These are phyloP conservation scores for Trichophyton equinum DNA, from an alignment of 2,329 filamentous ascomycete genomes.

Conservation along the genomic window DNA sequence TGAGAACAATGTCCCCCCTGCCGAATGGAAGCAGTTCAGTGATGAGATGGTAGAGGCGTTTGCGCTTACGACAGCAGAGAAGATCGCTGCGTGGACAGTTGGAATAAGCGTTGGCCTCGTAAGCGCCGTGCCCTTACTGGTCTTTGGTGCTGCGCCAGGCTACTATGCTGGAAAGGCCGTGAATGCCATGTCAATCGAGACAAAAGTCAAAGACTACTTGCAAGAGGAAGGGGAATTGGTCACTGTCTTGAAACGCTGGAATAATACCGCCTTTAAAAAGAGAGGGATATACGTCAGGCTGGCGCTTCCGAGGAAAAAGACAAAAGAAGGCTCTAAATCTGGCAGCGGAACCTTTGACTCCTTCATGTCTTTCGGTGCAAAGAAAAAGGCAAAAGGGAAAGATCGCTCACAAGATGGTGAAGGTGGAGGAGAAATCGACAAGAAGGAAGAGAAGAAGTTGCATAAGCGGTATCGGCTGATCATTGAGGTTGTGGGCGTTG, in stretches of 20 bases:
- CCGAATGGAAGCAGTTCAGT: conserved; percentile 11
- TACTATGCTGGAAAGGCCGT: conserved; percentile 12
- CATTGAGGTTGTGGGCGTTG: conserved; percentile 6
- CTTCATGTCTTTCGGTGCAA: background rate
- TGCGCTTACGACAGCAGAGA: conserved; percentile 7
- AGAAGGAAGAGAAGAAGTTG: conserved; percentile 9
- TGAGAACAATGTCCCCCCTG: conserved; percentile 6
- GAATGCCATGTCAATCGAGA: conserved; percentile 7
- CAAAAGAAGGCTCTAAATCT: background rate
- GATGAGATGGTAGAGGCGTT: conserved; percentile 7
- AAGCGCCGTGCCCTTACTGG: conserved; percentile 1
- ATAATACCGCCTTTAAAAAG: conserved; percentile 6
- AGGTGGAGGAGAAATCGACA: background rate
- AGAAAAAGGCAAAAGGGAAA: conserved; percentile 2
- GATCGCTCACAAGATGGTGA: background rate
- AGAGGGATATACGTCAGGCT: conserved; percentile 9
- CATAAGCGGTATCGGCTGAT: conserved; percentile 8
- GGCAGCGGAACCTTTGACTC: background rate
- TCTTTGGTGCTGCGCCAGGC: conserved; percentile 7
- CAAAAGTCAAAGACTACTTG: conserved; percentile 7
- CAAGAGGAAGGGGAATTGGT: conserved; percentile 10
- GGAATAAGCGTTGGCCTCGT: conserved; percentile 9
- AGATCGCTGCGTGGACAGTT: conserved; percentile 9
- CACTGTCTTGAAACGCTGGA: conserved; percentile 8
- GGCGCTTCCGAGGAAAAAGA: background rate